phyloP scores from a whole-genome alignment of 306 rosid species.

The Begonia fuchsioides region DNA sequence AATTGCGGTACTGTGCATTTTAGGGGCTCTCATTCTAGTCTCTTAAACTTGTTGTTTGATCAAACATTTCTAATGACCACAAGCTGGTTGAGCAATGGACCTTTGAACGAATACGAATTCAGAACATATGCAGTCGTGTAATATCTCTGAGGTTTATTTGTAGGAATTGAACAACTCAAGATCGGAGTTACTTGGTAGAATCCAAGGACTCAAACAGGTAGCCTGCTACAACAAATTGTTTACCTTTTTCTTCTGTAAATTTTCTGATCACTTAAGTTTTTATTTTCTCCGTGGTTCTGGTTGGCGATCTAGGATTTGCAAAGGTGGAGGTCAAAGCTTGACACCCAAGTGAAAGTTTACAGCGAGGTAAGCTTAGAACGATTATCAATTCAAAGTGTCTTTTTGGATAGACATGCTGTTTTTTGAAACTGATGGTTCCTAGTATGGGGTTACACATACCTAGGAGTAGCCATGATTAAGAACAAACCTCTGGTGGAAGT shows the following conservation, averaged over 20 bases:
- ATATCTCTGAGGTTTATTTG: constrained; percentile 6
- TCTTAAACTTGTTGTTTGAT: no score
- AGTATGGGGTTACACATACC: no score
- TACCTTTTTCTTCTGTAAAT: background rate
- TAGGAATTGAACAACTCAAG: constrained; percentile 90
- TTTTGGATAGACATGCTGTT: background rate
- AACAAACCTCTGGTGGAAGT: no score
- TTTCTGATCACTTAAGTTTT: constrained; percentile 1
- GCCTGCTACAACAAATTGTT: background rate
- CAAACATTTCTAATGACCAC: background rate
- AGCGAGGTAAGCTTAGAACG: constrained; percentile 50
- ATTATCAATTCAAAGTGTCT: no score
- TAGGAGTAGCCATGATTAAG: no score
- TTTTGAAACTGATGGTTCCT: no score
- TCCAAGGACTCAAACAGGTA: constrained; percentile 85
- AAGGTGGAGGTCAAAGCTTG: constrained; percentile 79
- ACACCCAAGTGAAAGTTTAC: constrained; percentile 73
- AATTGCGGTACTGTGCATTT: constrained; percentile 35
- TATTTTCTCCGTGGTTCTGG: background rate
- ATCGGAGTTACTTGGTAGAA: constrained; percentile 66
- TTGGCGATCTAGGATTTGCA: constrained; percentile 61
- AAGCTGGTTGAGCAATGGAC: background rate
- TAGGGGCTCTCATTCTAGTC: no score
- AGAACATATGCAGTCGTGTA: background rate
- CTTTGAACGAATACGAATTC: background rate